phyloP scores from a whole-genome alignment of 2,329 filamentous ascomycete genomes.

The Dactylellina leptospora region DNA sequence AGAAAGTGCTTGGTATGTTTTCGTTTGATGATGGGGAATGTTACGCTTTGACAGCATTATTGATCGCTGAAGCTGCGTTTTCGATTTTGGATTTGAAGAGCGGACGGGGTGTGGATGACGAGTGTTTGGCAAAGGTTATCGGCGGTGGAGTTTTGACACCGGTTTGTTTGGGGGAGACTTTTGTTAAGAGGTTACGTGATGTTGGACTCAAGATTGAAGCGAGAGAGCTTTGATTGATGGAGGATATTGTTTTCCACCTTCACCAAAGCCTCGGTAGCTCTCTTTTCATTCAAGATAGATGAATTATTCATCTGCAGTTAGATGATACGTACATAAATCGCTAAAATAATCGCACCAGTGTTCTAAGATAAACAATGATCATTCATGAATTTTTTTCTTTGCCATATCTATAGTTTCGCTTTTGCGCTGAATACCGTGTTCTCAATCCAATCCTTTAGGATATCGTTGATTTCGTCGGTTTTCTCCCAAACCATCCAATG shows the following conservation, averaged over 20 bases:
- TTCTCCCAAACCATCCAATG: conserved; percentile 88
- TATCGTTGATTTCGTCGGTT: conserved; percentile 73
- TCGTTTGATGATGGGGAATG: conserved; percentile 53
- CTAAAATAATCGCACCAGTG: too few species aligned
- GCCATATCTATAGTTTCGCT: conserved; percentile 51
- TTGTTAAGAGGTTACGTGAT: conserved; percentile 62
- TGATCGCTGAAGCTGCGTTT: conserved; percentile 55
- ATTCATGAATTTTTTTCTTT: not conserved
- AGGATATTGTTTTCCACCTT: too few species aligned
- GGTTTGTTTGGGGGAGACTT: conserved; percentile 63
- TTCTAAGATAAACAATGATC: too few species aligned
- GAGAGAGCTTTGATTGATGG: conserved; percentile 23
- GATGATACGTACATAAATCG: not conserved
- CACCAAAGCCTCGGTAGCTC: too few species aligned
- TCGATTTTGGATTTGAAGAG: conserved; percentile 44
- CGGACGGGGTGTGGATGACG: conserved; percentile 21
- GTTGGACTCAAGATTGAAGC: conserved; percentile 61
- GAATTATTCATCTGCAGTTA: too few species aligned
- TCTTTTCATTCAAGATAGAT: conserved; percentile 2
- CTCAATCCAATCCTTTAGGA: conserved; percentile 74
- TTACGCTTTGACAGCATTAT: conserved; percentile 55
- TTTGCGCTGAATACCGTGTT: conserved; percentile 60
- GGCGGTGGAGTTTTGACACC: conserved; percentile 64
- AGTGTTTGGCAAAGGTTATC: conserved; percentile 61
- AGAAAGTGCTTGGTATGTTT: conserved; percentile 55